Evolutionary conservation across 129 eudicot species (phyloP), one percentile per base, ranked within the genome.

Genomic region (Chrysanthemum seticuspe): DNA sequence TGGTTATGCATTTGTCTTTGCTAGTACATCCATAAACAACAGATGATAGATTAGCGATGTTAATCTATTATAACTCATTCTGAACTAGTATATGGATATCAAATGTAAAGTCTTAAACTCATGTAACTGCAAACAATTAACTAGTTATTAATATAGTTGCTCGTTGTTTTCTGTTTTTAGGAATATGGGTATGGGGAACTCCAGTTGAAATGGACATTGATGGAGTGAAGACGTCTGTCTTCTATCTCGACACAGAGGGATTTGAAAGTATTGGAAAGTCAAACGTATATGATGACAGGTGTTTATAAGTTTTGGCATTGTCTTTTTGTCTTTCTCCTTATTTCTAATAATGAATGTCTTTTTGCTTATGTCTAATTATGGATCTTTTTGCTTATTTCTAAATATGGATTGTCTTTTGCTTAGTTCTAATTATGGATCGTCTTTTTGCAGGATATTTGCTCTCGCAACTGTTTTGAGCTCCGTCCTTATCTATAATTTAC

Each of bases 191-290:
- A 36, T 95, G 99, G 99, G 99, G 99, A 72, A 76, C 83, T 68
- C 99, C 99, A 45, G 52, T 88, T 48, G 97, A 90, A 78, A 54
- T 90, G 89, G 87, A 84, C 56, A 81, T 95, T 57, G 69, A 88
- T 83, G 99, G 99, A 70, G 96, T 86, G 66, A 88, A 86, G 80
- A 90, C 96, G 5, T 88, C 99, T 21, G 96, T 95, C 59, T 85
- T 95, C 65, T 95, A 88, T 84, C 96, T 95, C 34, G 97, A 95
- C 73, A 95, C 99, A 0, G 99, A 90, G 81, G 99, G 99, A 19
- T 95, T 95, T 83, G 99, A 95, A 83, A 95, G 99, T 85, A 71
- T 95, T 76, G 99, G 99, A 72, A 95, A 90, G 77, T 95, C 99
- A 72, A 95, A 88, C 62, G 97, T 95, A 65, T 95, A 95, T 77